Evolutionary conservation across 208 protist species (phyloP), one percentile per base, ranked within the genome.

Genomic region (Endotrypanum monterogeii): DNA sequence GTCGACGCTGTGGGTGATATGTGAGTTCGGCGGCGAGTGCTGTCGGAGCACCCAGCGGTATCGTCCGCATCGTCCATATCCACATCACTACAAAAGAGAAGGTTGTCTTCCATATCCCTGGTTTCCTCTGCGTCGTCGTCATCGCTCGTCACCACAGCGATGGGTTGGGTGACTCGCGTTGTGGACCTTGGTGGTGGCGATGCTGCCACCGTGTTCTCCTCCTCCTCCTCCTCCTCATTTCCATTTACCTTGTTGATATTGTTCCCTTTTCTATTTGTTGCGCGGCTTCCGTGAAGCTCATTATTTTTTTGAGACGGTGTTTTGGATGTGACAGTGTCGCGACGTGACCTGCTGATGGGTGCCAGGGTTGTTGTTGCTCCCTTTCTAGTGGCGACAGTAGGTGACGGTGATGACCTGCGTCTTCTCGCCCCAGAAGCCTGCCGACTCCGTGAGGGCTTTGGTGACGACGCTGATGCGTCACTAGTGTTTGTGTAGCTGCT

Each of bases 61-160:
- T 41, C 28, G 7, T 18, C 28, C 23, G 16, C 14, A 28, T 48
- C 60, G 11, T 18, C 23, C 23, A 67, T 14, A 7, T 35, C 46
- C 16, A 41, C 66, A 4, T 30, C 66, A 28, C 66, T 70, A 12
- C 50, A 18, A 30, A 70, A 70, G 30, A 70, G 50, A 18, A 70
- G 3, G 0, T 44, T 46, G 18, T 70, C 37, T 9, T 69, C 63
- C 28, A n/a, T 48, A 50, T 56, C 63, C 18, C 2, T 25, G 28
- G 16, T 46, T 2, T 35, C 63, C 1, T 50, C 44, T 32, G 28
- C 44, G 16, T 18, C 25, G 14, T 69, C 18, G 2, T 12, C 44
- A n/a, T 46, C 8, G 41, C 11, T 35, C n/a, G 12, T 16, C 23
- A 35, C 25, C 41, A 69, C 63, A 25, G 35, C 41, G 44, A 69